phyloP scores from a whole-genome alignment of 2,329 filamentous ascomycete genomes.

The Basipetospora sp. region DNA sequence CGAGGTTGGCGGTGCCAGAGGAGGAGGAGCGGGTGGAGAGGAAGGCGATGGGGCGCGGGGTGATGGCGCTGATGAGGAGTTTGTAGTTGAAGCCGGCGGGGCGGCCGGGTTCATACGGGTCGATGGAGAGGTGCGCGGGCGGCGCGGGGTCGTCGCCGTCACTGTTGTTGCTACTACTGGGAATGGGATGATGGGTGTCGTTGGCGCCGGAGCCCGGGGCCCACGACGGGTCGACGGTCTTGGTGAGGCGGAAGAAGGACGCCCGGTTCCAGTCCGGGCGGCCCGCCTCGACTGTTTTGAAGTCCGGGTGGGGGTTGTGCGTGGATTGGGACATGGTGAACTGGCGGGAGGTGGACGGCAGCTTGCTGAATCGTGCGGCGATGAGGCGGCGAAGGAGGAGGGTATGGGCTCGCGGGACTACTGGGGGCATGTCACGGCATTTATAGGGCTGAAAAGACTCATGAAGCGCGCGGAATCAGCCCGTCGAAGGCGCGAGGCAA shows the following conservation, averaged over 20 bases:
- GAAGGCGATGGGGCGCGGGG: slow-evolving; percentile 67
- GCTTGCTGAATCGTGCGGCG: background rate
- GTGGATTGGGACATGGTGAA: slow-evolving; percentile 4
- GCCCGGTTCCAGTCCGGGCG: slow-evolving; percentile 44
- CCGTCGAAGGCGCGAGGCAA: no score
- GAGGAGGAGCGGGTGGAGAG: slow-evolving; percentile 36
- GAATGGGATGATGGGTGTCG: no score
- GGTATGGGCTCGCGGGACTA: no score
- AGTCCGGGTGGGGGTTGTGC: slow-evolving; percentile 36
- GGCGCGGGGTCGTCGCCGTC: no score
- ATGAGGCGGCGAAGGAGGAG: background rate
- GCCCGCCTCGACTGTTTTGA: slow-evolving; percentile 54
- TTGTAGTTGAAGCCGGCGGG: slow-evolving; percentile 70
- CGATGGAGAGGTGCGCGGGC: slow-evolving; percentile 72
- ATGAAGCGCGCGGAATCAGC: no score
- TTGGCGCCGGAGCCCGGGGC: slow-evolving; percentile 52
- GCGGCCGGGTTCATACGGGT: slow-evolving; percentile 61
- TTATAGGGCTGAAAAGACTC: no score
- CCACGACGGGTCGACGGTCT: slow-evolving; percentile 54
- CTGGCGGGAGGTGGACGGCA: slow-evolving; percentile 1
- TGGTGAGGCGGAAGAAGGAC: slow-evolving; percentile 38
- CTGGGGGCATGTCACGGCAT: no score
- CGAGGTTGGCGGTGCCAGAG: slow-evolving; percentile 59
- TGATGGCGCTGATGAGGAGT: slow-evolving; percentile 67
- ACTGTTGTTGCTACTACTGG: slow-evolving; percentile 3